Evolutionary conservation across 768 basidiomycete genomes (phyloP).

Genomic region (Lactarius hatsudake): DNA sequence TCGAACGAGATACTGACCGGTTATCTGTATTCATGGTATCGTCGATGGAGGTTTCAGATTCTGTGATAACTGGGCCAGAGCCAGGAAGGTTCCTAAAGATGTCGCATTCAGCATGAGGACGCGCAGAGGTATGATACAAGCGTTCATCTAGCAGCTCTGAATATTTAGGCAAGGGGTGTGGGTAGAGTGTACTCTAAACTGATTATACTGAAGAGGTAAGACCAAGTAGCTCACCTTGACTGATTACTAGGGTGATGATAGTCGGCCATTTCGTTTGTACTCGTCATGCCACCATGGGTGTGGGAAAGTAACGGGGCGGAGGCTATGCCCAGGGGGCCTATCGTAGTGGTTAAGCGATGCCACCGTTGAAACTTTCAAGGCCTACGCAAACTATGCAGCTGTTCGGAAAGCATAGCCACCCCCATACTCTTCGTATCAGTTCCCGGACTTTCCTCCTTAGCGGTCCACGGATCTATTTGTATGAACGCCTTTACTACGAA

Average conservation of each 20-base stretch:
- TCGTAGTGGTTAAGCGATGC: background rate
- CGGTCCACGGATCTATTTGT: background rate
- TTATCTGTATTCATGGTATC: background rate
- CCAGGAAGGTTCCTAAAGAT: background rate
- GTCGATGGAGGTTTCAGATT: background rate
- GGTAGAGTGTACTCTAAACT: background rate
- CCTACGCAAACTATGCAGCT: background rate
- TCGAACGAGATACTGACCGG: background rate
- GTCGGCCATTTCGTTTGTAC: background rate
- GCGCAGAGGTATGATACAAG: background rate
- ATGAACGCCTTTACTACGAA: background rate
- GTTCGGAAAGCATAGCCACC: background rate
- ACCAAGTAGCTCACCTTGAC: background rate
- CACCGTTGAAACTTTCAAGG: background rate
- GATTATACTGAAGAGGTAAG: background rate
- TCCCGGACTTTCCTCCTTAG: background rate
- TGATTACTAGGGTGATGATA: background rate
- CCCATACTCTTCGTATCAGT: background rate
- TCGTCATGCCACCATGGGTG: background rate
- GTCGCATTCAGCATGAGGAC: background rate
- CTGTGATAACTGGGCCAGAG: background rate
- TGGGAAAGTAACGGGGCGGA: background rate
- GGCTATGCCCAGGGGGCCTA: background rate
- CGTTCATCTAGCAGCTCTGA: background rate
- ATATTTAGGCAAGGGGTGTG: background rate